Percentiles rank a stretch among this genome's conserved stretches.
Conservation (phyloP, 225 moss, liverwort and hornwort species). For the Takakia lepidozioides region DNA sequence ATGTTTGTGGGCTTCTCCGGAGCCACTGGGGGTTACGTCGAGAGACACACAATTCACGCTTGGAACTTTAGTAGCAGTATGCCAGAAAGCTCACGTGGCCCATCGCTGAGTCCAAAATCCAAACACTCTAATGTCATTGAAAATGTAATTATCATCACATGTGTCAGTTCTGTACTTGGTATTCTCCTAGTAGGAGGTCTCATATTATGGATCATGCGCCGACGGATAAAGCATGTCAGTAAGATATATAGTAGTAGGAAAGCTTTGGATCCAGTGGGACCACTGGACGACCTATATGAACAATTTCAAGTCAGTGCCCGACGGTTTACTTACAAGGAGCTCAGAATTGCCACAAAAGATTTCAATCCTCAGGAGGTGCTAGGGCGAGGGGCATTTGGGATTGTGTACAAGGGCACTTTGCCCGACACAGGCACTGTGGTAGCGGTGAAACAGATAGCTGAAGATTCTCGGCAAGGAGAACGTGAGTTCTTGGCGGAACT, state of each 20-base stretch:
- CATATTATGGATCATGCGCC: too few relatives aligned
- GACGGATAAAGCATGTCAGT: too few relatives aligned
- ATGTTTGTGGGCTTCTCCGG: constrained; percentile 5
- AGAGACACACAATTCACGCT: not conserved
- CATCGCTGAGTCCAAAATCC: too few relatives aligned
- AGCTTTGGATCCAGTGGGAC: too few relatives aligned
- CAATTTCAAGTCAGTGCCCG: too few relatives aligned
- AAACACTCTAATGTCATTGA: too few relatives aligned
- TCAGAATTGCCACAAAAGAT: constrained; percentile 29
- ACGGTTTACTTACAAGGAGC: constrained; percentile 21
- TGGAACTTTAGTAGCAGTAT: constrained; percentile 1
- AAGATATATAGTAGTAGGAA: too few relatives aligned
- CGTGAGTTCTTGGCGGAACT: constrained; percentile 41
- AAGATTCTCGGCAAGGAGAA: constrained; percentile 23
- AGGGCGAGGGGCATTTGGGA: constrained; percentile 35
- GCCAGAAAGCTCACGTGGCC: too few relatives aligned
- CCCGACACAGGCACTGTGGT: constrained; percentile 10
- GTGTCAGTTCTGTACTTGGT: too few relatives aligned
- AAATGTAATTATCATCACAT: too few relatives aligned
- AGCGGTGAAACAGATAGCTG: constrained; percentile 38
- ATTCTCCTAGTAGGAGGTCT: too few relatives aligned
- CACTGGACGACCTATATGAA: too few relatives aligned
- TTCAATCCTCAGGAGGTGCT: constrained; percentile 22
- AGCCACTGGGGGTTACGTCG: not conserved
- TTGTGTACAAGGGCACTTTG: constrained; percentile 29